A percentile compares a stretch with the other conserved stretches of the same genome.
Evolutionary conservation across 441 rosid species (phyloP).

Genomic region (Mallotus japonicus): DNA sequence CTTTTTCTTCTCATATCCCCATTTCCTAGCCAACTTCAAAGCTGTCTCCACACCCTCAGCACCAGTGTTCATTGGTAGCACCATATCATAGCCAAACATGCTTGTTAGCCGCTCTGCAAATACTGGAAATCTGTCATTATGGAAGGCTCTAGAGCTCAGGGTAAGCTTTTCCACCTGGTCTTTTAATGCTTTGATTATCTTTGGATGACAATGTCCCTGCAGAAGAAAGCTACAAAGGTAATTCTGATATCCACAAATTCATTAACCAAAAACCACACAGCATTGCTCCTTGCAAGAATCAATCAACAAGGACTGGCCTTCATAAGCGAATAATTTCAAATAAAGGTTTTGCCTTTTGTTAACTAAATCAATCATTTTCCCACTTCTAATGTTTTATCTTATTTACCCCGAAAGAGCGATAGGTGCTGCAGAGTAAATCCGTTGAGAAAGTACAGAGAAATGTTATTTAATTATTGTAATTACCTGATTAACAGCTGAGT

Average conservation of each 20-base stretch:
- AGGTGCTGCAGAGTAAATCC: neutral
- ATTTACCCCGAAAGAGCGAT: too few species aligned
- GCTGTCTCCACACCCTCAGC: slow-evolving; percentile 99
- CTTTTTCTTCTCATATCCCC: slow-evolving; percentile 84
- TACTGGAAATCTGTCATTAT: slow-evolving; percentile 75
- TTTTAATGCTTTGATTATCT: slow-evolving; percentile 72
- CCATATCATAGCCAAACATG: slow-evolving; percentile 93
- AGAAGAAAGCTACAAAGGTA: slow-evolving; percentile 16
- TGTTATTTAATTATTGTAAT: neutral
- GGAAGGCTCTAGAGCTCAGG: slow-evolving; percentile 84
- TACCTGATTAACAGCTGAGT: slow-evolving; percentile 96
- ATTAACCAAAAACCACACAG: neutral
- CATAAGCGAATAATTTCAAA: neutral
- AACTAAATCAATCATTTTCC: neutral
- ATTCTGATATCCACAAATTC: slow-evolving; percentile 10
- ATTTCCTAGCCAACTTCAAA: slow-evolving; percentile 86
- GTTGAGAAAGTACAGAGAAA: neutral
- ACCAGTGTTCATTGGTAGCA: slow-evolving; percentile 96
- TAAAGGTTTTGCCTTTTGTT: neutral
- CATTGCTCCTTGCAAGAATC: neutral
- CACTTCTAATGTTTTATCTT: neutral
- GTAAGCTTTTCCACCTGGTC: slow-evolving; percentile 85
- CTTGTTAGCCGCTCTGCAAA: slow-evolving; percentile 73
- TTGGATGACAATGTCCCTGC: slow-evolving; percentile 97
- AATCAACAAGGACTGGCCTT: neutral